Evolutionary conservation across 2,329 filamentous ascomycete species (phyloP).

Genomic region (Ceratocystis diversiconidia): DNA sequence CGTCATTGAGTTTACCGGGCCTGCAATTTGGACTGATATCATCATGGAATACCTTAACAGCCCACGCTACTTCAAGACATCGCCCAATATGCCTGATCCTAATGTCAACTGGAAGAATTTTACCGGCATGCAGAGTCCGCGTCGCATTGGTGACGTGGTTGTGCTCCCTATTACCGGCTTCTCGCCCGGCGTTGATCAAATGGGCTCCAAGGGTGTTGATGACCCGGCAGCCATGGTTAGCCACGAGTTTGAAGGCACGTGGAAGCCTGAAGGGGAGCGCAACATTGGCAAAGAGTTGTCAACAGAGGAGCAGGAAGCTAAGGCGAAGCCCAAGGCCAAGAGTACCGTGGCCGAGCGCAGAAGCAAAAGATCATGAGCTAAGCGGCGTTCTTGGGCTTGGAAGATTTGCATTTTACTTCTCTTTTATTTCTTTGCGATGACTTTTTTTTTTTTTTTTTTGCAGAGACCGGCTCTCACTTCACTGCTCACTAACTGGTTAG

Average conservation of each 20-base stretch:
- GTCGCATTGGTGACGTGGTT: constrained; percentile 84
- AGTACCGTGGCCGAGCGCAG: background rate
- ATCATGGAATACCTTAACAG: constrained; percentile 94
- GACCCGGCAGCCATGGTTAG: constrained; percentile 96
- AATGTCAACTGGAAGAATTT: constrained; percentile 79
- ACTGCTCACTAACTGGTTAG: background rate
- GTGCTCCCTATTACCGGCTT: constrained; percentile 94
- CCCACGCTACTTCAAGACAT: constrained; percentile 52
- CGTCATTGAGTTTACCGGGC: constrained; percentile 88
- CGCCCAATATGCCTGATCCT: constrained; percentile 52
- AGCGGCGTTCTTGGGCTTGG: background rate
- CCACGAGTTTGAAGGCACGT: constrained; percentile 91
- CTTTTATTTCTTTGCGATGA: background rate
- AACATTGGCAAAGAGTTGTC: constrained; percentile 43
- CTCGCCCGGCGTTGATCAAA: constrained; percentile 84
- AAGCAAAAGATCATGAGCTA: constrained; percentile 3
- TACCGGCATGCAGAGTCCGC: constrained; percentile 67
- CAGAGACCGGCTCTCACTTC: background rate
- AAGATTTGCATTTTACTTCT: background rate
- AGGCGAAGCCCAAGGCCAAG: background rate
- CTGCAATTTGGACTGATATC: constrained; percentile 83
- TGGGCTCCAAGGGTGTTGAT: constrained; percentile 76
- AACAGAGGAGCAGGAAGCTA: background rate
- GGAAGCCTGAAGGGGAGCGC: constrained; percentile 59
- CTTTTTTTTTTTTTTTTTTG: background rate